Base-by-base conservation (phyloP, 1,284 basidiomycete species). In the Schizophyllum amplum region DNA sequence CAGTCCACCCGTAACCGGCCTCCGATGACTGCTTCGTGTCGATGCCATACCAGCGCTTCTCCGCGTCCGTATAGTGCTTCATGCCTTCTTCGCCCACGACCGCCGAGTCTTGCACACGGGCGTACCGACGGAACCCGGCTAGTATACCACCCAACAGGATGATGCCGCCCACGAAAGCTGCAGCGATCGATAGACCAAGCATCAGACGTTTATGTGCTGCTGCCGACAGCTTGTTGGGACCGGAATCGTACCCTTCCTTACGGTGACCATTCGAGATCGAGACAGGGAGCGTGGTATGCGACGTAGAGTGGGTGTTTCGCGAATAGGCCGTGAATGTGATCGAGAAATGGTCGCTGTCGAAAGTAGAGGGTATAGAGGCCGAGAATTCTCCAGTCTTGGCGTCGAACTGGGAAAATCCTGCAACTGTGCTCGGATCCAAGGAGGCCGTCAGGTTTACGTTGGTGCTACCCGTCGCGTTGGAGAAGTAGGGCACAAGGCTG, bases 271-370 rank as follows among this genome's bases (percentile, higher is more conserved):
- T 66, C 1, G 76, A 72, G 24, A 84, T 71, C 26, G 77, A 75
- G 51, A 91, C 71, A 1, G 75, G 69, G n/a, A 90, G 72, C 51
- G 66, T 77, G 1, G 83, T 72, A 63, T 86, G 83, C 11, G 88
- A 92, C 0, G 81, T 86, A 6, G 88, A 87, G 64, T 86, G 86
- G 2, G 85, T 89, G 24, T 76, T 59, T 51, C 68, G 72, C 47
- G 84, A 86, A 67, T 83, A 86, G 1, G 84, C 82, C 4, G 83
- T 82, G 63, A 90, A 86, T 4, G 78, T 79, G 54, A 84, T 72
- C 1, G 70, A 67, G 49, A 84, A 72, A 55, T 75, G 74, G 5
- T 59, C 60, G 26, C 7, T n/a, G 6, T 49, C n/a, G 47, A 20
- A 49, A n/a, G 69, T 7, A 22, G 21, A 25, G 17, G 52, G 51